Percentiles rank a stretch among this genome's conserved stretches.
Evolutionary conservation across 257 asterid genomes (phyloP).

Genomic region (Euphrasia confusa): DNA sequence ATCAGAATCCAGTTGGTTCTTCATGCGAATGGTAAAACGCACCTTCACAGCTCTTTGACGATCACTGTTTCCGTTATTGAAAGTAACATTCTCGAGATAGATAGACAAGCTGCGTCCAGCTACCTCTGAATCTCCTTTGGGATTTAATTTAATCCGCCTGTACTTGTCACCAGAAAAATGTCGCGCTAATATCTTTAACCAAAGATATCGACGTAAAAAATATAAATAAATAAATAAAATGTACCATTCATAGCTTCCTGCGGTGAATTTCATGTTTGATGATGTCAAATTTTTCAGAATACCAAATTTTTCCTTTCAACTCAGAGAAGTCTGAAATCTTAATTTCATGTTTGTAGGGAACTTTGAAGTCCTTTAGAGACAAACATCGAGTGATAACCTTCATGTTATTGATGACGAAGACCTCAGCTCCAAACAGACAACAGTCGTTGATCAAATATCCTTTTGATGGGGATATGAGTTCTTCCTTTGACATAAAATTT

Average conservation of each 20-base stretch:
- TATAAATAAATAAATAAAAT: neutral
- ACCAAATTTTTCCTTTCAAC: neutral
- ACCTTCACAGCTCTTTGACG: neutral
- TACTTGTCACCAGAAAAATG: neutral
- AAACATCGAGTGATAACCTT: neutral
- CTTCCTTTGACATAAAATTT: constrained; percentile 17
- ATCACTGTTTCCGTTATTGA: too few relatives aligned
- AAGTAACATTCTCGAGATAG: neutral
- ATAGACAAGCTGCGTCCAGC: neutral
- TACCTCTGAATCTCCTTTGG: neutral
- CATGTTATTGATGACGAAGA: neutral
- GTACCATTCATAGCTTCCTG: neutral
- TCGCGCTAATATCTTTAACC: neutral
- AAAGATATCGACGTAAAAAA: too few relatives aligned
- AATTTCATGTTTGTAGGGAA: neutral
- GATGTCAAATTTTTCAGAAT: neutral
- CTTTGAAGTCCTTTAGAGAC: neutral
- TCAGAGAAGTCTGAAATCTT: neutral
- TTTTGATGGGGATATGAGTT: constrained; percentile 11
- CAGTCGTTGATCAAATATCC: constrained; percentile 22
- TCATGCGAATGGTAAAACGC: neutral
- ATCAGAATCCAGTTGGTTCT: neutral
- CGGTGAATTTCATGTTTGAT: too few relatives aligned
- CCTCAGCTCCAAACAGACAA: constrained; percentile 26
- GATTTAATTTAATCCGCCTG: neutral